phyloP scores from a whole-genome alignment of 1,139 yeast genomes.

The Groenewaldozyma sp. region DNA sequence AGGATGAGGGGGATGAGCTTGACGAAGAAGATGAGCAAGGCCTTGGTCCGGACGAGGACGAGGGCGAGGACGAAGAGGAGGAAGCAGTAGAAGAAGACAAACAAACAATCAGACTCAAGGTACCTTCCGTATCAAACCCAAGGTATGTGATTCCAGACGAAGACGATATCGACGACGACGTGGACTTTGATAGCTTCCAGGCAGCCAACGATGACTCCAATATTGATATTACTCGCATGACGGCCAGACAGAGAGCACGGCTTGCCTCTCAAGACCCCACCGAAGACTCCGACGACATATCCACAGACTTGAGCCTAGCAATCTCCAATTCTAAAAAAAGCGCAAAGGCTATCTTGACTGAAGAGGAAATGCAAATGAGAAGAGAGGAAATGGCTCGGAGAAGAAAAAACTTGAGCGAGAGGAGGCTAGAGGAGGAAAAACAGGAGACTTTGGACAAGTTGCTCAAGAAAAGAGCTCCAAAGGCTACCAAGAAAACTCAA shows the following conservation, averaged over 20 bases:
- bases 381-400: slow-evolving; percentile 86
- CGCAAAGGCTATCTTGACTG: slow-evolving; percentile 50
- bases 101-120: slow-evolving; percentile 6
- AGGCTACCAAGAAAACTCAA: slow-evolving; percentile 27
- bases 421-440: slow-evolving; percentile 84
- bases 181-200: slow-evolving; percentile 18
- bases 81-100: slow-evolving; percentile 11
- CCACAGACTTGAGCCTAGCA: slow-evolving; percentile 22
- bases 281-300: too few relatives aligned
- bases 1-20: slow-evolving; percentile 13
- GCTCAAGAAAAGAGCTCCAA: slow-evolving; percentile 66
- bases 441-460: slow-evolving; percentile 81
- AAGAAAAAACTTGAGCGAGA: slow-evolving; percentile 75
- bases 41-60: slow-evolving; percentile 4
- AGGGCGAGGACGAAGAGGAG: slow-evolving; percentile 17
- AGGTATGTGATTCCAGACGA: slow-evolving; percentile 11
- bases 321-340: slow-evolving; percentile 21
- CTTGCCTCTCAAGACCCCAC: slow-evolving; percentile 21
- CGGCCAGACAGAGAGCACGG: slow-evolving; percentile 35
- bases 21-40: slow-evolving; percentile 18
- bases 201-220: slow-evolving; percentile 14
- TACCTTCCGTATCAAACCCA: not conserved
- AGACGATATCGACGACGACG: slow-evolving; percentile 23
- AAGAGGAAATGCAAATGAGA: slow-evolving; percentile 71
- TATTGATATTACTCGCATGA: slow-evolving; percentile 28